phyloP scores from a whole-genome alignment of 2,329 filamentous ascomycete genomes.

The Xylaria sp. region DNA sequence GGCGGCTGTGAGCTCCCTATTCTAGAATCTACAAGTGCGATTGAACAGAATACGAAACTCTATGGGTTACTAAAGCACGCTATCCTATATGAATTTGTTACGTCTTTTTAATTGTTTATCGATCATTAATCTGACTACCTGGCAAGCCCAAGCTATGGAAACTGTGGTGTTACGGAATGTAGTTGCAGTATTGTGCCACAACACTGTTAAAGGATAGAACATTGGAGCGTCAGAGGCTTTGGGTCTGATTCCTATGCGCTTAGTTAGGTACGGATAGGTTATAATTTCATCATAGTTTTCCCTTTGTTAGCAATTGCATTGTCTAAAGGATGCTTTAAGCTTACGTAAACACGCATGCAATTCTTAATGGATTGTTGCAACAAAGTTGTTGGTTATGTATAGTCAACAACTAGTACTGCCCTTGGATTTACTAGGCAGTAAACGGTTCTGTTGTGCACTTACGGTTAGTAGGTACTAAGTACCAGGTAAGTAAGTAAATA shows the following conservation, averaged over 20 bases:
- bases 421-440: too few relatives aligned
- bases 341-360: conserved; percentile 21
- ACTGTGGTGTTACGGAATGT: conserved; percentile 24
- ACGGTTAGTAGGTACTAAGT: too few relatives aligned
- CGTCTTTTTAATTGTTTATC: conserved; percentile 23
- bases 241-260: conserved; percentile 23
- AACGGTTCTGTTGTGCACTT: too few relatives aligned
- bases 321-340: too few relatives aligned
- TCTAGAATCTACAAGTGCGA: conserved; percentile 23
- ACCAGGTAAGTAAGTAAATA: too few relatives aligned
- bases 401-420: too few relatives aligned
- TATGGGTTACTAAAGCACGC: conserved; percentile 26
- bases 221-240: conserved; percentile 21
- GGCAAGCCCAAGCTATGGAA: conserved; percentile 26
- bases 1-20: conserved; percentile 23
- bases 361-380: conserved; percentile 27
- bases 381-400: conserved; percentile 25
- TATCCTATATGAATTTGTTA: conserved; percentile 21
- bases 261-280: conserved; percentile 22
- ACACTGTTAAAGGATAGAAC: conserved; percentile 25
- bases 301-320: too few relatives aligned
- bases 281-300: conserved; percentile 25
- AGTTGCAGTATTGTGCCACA: conserved; percentile 23
- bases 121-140: conserved; percentile 20
- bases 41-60: conserved; percentile 23